Conservation (phyloP, 2,329 filamentous ascomycete genomes). For the Dactylonectria estremocensis region DNA sequence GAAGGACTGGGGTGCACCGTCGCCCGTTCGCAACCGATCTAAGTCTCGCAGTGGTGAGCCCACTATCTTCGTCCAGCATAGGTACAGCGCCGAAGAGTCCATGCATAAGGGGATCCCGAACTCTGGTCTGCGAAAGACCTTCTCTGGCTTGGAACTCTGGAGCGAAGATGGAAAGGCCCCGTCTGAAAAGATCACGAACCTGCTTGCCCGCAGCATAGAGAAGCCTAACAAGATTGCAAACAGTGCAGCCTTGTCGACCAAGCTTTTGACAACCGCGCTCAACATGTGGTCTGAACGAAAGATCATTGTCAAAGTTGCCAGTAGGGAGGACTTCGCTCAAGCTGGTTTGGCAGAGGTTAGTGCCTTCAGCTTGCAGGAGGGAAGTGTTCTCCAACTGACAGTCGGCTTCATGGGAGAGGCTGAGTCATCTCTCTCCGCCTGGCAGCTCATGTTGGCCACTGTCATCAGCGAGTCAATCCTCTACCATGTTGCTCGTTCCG, state of each 20-base stretch:
- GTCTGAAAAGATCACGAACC: background rate
- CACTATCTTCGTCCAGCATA: slow-evolving; percentile 9
- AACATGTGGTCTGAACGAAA: slow-evolving; percentile 18
- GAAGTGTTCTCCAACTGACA: slow-evolving; percentile 8
- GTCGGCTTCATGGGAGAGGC: slow-evolving; percentile 24
- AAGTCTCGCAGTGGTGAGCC: background rate
- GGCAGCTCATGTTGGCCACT: slow-evolving; percentile 23
- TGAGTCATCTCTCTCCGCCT: slow-evolving; percentile 14
- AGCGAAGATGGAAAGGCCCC: slow-evolving; percentile 17
- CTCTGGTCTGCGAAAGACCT: slow-evolving; percentile 8
- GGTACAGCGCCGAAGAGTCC: slow-evolving; percentile 14
- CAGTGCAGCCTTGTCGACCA: slow-evolving; percentile 1
- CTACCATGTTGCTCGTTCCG: slow-evolving; percentile 28
- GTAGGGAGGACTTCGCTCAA: slow-evolving; percentile 19
- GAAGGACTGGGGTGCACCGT: slow-evolving; percentile 21
- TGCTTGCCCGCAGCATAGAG: slow-evolving; percentile 9
- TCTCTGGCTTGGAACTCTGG: slow-evolving; percentile 17
- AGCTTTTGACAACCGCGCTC: slow-evolving; percentile 8
- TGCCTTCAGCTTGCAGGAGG: slow-evolving; percentile 21
- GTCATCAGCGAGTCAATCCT: slow-evolving; percentile 23
- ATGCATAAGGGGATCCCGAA: background rate
- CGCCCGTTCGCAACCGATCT: background rate
- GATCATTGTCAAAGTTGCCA: slow-evolving; percentile 22
- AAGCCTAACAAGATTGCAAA: slow-evolving; percentile 14
- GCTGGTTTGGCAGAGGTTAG: slow-evolving; percentile 3